A percentile compares a stretch with the other conserved stretches of the same genome.
These are phyloP conservation scores for Colletotrichum sp. DNA, from an alignment of 2,329 filamentous ascomycete genomes.

Conservation along the genomic window DNA sequence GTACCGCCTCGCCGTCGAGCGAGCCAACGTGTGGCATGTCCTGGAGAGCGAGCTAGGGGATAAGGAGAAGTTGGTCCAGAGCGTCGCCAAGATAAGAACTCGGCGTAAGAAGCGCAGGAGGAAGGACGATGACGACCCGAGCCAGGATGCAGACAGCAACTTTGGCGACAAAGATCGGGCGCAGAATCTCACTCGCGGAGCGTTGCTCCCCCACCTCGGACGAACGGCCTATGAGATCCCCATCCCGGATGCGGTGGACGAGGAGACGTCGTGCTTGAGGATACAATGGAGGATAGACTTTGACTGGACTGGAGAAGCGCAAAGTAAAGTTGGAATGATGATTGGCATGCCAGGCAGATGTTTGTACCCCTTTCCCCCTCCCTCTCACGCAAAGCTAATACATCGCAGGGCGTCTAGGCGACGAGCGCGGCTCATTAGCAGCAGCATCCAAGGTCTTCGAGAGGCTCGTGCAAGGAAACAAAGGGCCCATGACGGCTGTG, in stretches of 20 bases:
- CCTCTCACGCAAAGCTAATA: conserved; percentile 10
- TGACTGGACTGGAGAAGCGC: conserved; percentile 76
- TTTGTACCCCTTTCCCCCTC: conserved; percentile 46
- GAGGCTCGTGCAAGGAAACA: conserved; percentile 59
- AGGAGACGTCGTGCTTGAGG: conserved; percentile 48
- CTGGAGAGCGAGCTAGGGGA: conserved; percentile 54
- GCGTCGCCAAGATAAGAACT: conserved; percentile 34
- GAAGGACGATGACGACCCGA: conserved; percentile 22
- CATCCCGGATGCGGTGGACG: conserved; percentile 37
- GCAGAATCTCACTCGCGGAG: conserved; percentile 32
- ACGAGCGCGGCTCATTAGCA: conserved; percentile 59
- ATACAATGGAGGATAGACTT: conserved; percentile 70
- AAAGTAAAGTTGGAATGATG: conserved; percentile 60
- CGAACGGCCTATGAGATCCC: conserved; percentile 53
- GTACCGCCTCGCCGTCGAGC: conserved; percentile 63
- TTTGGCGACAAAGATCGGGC: neutral
- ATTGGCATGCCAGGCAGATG: conserved; percentile 66
- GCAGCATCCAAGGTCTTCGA: conserved; percentile 67
- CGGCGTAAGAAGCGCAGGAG: conserved; percentile 25
- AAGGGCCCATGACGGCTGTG: conserved; percentile 61
- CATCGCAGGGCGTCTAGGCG: conserved; percentile 62
- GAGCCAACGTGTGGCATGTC: conserved; percentile 67
- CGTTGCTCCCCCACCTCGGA: conserved; percentile 60
- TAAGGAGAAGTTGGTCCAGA: conserved; percentile 34
- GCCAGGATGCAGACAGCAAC: conserved; percentile 23